Evolutionary conservation across 257 asterid species (phyloP), one percentile per base, ranked within the genome.

Genomic region (Nicotiana knightiana): DNA sequence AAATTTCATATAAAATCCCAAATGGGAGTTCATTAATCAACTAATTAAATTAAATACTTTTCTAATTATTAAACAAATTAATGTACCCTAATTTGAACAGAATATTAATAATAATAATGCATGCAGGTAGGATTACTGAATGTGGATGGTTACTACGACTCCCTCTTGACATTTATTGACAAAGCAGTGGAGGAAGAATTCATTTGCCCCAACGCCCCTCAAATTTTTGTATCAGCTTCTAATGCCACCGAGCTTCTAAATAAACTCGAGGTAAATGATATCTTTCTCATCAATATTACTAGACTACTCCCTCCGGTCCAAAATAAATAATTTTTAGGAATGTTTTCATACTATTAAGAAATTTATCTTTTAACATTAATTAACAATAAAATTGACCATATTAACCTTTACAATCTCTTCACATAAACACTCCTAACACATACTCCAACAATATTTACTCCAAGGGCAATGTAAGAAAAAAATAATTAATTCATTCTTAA

Each of bases 121-220:
- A 75, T 8, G 53, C 26, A 91, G 93, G 90, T 91, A 9, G 94
- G 94, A 9, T 81, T 91, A 63, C 79, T 91, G 64, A 91, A 91
- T 59, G 94, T 91, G 71, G 93, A 91, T 55, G 94, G 94, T 43
- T 91, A 89, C 81, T 88, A 89, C 70, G 75, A 91, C 71, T n/a
- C 80, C 66, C 85, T 91, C 3, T 84, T 89, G 73, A 87, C 83
- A 61, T 91, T 91, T 91, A 87, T 91, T 13, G 93, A 91, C 81
- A 89, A 91, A 81, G 94, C 91, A 3, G 89, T 91, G 3, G 91
- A 89, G 17, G 93, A 91, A 24, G 94, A 90, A 5, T 91, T 89
- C 83, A 89, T 91, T 57, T 68, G 66, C 46, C 87, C 94, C 15
- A 81, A 88, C 2, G 88, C 87, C 81, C 93, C 93, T 21, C 90